A percentile compares a stretch with the other conserved stretches of the same genome.
Evolutionary conservation across 768 basidiomycete species (phyloP).

Genomic region (Hemileccinum rubropunctum): DNA sequence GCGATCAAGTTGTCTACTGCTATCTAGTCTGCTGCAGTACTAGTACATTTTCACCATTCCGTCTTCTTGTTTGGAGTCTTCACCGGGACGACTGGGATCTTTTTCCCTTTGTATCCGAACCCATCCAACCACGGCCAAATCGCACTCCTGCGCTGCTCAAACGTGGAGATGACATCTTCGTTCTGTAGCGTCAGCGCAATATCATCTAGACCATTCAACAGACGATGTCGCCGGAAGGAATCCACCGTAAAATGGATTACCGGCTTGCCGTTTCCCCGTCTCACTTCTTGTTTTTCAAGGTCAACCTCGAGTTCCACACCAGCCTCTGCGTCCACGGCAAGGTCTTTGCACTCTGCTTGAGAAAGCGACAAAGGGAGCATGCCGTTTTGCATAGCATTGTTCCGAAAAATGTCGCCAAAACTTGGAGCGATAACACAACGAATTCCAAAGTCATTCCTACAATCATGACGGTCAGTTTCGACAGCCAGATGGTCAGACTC

Average conservation of each 20-base stretch:
- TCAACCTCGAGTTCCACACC: slow-evolving; percentile 81
- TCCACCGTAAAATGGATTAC: slow-evolving; percentile 80
- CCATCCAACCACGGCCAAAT: slow-evolving; percentile 97
- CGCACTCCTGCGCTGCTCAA: slow-evolving; percentile 75
- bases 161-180: slow-evolving; percentile 64
- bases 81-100: slow-evolving; percentile 54
- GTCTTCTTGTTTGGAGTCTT: slow-evolving; percentile 46
- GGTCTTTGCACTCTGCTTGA: slow-evolving; percentile 64
- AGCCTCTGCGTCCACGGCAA: slow-evolving; percentile 74
- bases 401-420: slow-evolving; percentile 89
- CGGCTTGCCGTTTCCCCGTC: slow-evolving; percentile 69
- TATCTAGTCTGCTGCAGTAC: not conserved
- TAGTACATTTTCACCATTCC: slow-evolving; percentile 58
- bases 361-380: slow-evolving; percentile 79
- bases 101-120: slow-evolving; percentile 81
- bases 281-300: slow-evolving; percentile 76
- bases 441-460: slow-evolving; percentile 86
- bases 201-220: slow-evolving; percentile 95
- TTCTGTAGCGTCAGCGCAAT: slow-evolving; percentile 92
- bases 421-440: slow-evolving; percentile 84
- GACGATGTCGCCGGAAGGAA: slow-evolving; percentile 87
- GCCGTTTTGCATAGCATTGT: slow-evolving; percentile 90
- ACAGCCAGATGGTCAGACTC: not conserved
- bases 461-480: slow-evolving; percentile 1
- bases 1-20: not conserved